Conservation (phyloP, 1,284 basidiomycete species). For the Garcileccinum viscosum region DNA sequence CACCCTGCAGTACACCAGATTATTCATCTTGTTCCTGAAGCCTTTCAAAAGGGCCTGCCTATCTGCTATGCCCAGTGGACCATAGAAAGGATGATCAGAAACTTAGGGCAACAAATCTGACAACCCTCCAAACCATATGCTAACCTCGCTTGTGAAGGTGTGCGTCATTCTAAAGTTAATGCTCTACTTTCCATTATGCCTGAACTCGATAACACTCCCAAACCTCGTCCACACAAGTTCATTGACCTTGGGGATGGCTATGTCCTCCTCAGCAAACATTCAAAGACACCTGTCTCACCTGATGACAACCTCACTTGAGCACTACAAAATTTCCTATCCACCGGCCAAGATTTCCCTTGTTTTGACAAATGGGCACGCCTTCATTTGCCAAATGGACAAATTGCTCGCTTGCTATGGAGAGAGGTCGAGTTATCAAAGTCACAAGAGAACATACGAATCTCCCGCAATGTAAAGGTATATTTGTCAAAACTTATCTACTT, state of each 20-base stretch:
- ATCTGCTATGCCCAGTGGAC: conserved; percentile 5
- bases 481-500: background rate
- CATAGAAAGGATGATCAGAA: background rate
- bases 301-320: background rate
- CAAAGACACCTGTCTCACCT: background rate
- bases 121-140: background rate
- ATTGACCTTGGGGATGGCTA: background rate
- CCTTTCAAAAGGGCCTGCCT: background rate
- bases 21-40: background rate
- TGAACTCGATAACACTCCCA: background rate
- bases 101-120: background rate
- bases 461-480: background rate
- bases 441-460: background rate
- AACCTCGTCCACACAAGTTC: background rate
- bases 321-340: background rate
- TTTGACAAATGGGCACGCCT: background rate
- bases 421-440: background rate
- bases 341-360: background rate
- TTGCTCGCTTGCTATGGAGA: background rate
- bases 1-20: background rate
- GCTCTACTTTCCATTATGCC: background rate
- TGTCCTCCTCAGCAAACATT: background rate
- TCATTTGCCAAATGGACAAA: background rate
- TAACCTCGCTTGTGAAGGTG: background rate
- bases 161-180: background rate